Evolutionary conservation across 148 eudicot genomes (phyloP).

Genomic region (Pouteria glomerata): DNA sequence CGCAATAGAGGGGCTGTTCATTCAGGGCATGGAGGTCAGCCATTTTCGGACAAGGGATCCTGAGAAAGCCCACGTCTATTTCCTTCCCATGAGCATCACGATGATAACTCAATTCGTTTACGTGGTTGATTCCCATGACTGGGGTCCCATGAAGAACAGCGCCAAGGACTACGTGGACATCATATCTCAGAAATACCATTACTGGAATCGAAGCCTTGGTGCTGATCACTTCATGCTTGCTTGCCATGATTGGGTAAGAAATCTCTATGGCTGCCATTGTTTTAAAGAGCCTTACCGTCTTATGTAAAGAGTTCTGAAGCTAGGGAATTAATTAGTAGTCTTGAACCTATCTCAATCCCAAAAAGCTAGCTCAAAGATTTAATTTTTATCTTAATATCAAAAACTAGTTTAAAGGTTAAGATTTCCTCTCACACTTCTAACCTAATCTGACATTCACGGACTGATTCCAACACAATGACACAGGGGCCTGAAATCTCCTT

Average conservation of each 20-base stretch:
- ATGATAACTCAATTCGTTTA: background rate
- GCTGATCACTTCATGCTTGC: slow-evolving; percentile 21
- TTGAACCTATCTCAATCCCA: too few species aligned
- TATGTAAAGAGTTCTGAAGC: too few species aligned
- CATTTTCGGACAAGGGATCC: slow-evolving; percentile 13
- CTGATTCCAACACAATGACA: too few species aligned
- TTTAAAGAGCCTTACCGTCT: too few species aligned
- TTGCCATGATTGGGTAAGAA: slow-evolving; percentile 18
- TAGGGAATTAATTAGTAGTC: too few species aligned
- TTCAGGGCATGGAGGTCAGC: slow-evolving; percentile 11
- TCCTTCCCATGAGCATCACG: slow-evolving; percentile 8
- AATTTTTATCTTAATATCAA: too few species aligned
- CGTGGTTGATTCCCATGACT: background rate
- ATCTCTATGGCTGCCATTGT: too few species aligned
- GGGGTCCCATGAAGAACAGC: slow-evolving; percentile 8
- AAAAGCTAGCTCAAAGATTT: too few species aligned
- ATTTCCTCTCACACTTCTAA: too few species aligned
- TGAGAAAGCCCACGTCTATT: slow-evolving; percentile 12
- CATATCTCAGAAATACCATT: background rate
- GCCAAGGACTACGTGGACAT: slow-evolving; percentile 8
- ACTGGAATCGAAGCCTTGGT: slow-evolving; percentile 18
- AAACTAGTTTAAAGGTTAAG: too few species aligned
- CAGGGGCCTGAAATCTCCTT: slow-evolving; percentile 14
- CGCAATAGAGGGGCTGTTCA: slow-evolving; percentile 13
- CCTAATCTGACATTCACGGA: too few species aligned